Evolutionary conservation across 1,284 basidiomycete species (phyloP).

Genomic region (Rhodotorula sp.): DNA sequence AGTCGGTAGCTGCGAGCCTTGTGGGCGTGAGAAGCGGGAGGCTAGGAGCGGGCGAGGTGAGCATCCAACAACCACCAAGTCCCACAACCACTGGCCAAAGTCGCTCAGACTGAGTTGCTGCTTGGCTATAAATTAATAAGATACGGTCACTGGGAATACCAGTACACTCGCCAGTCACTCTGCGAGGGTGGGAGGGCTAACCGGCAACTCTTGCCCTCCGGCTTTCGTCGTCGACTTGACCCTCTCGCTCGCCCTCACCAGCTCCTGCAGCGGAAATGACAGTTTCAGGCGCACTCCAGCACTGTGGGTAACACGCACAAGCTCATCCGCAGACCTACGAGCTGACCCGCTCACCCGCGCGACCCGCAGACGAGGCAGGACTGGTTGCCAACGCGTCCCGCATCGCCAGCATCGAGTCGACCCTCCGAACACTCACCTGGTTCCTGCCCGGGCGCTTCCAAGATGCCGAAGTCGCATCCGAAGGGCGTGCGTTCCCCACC

Average conservation of each 20-base stretch:
- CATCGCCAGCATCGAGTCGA: constrained; percentile 44
- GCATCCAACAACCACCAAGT: background rate
- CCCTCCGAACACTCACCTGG: constrained; percentile 45
- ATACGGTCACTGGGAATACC: background rate
- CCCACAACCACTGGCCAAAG: background rate
- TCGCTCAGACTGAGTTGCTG: background rate
- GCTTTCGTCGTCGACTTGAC: background rate
- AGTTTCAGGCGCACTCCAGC: constrained; percentile 6
- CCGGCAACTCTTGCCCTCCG: too few relatives aligned
- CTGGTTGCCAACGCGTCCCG: constrained; percentile 40
- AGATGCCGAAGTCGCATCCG: constrained; percentile 45
- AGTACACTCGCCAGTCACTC: background rate
- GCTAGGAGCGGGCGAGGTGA: background rate
- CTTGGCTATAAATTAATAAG: too few relatives aligned
- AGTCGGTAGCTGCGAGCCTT: background rate
- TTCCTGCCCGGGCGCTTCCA: constrained; percentile 46
- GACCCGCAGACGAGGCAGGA: constrained; percentile 27
- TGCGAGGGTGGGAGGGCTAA: too few relatives aligned
- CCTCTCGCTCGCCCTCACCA: background rate
- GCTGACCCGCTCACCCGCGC: background rate
- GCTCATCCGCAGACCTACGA: background rate
- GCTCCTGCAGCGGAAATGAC: constrained; percentile 7
- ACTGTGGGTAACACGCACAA: constrained; percentile 5
- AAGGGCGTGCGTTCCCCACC: constrained; percentile 33
- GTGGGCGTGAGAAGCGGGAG: background rate